A percentile compares a stretch with the other conserved stretches of the same genome.
phyloP scores from a whole-genome alignment of 331 rosid genomes.

The Malus hybrid region DNA sequence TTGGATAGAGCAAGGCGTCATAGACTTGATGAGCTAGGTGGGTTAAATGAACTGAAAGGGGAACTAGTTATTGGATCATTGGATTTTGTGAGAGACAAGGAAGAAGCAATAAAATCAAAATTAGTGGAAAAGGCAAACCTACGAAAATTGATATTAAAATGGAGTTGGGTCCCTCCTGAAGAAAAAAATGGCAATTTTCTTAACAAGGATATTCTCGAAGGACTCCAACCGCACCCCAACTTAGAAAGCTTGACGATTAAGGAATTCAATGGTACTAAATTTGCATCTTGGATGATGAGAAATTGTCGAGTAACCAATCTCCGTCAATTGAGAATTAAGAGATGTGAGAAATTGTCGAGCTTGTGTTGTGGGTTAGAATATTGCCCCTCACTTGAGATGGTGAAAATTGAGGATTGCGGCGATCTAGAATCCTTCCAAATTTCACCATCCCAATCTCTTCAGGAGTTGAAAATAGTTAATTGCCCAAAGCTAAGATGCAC shows the following conservation, averaged over 20 bases:
- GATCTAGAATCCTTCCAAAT: neutral
- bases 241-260: neutral
- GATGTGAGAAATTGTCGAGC: neutral
- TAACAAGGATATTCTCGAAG: neutral
- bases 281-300: neutral
- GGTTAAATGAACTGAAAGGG: neutral
- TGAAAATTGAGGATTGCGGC: neutral
- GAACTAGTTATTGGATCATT: neutral
- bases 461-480: neutral
- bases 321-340: neutral
- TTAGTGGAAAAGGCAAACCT: neutral
- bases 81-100: neutral
- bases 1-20: neutral
- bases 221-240: neutral
- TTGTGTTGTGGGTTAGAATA: neutral
- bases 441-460: neutral
- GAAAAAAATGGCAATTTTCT: neutral
- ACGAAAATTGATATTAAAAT: neutral
- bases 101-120: neutral
- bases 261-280: neutral
- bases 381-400: neutral
- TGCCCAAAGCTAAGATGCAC: neutral
- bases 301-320: neutral
- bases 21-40: neutral
- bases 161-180: neutral